Evolutionary conservation across 108 stramenopile genomes (phyloP), one percentile per base, ranked within the genome.

Genomic region (Parietichytrium sp.): DNA sequence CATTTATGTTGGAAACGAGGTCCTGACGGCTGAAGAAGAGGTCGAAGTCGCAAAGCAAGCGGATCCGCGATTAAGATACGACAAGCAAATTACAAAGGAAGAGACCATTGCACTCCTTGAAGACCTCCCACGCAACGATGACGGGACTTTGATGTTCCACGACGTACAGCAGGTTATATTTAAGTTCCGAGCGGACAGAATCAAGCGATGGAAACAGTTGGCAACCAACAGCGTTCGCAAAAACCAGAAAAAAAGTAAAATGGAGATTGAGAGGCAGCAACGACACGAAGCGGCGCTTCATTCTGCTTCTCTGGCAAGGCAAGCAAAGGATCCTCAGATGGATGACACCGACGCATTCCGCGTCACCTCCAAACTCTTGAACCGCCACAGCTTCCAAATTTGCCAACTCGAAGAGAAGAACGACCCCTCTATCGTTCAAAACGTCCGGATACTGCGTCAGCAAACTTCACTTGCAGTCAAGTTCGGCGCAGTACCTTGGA

Each of bases 271-370:
- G 42, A 42, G 38, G 2, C 61, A 42, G 13, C 15, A 45, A n/a
- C 61, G 29, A 0, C 61, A 72, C 42, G 61, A 72, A 42, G 25
- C 20, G 23, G 61, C 61, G 12, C 20, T 72, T 72, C 61, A 25
- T 1, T n/a, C 23, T n/a, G 61, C 61, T 8, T 45, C 38, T 3
- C 38, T n/a, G 15, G 10, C 45, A n/a, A 6, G 38, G 10, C 42
- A 45, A 25, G 38, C 38, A 6, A 8, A 20, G 15, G 61, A 33
- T 16, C 3, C 61, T 27, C 6, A 72, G 3, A 72, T 72, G 20
- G 61, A 72, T 27, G 61, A 72, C 61, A 72, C 45, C 20, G 61
- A 72, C 61, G 61, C 61, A 13, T 72, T 72, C 61, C 33, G 36
- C n/a, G 33, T 42, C 1, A 72, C 61, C 29, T 72, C 61, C 42